A percentile compares a stretch with the other conserved stretches of the same genome.
Conservation (phyloP, 2,329 filamentous ascomycete species). For the Calycina herbarum region DNA sequence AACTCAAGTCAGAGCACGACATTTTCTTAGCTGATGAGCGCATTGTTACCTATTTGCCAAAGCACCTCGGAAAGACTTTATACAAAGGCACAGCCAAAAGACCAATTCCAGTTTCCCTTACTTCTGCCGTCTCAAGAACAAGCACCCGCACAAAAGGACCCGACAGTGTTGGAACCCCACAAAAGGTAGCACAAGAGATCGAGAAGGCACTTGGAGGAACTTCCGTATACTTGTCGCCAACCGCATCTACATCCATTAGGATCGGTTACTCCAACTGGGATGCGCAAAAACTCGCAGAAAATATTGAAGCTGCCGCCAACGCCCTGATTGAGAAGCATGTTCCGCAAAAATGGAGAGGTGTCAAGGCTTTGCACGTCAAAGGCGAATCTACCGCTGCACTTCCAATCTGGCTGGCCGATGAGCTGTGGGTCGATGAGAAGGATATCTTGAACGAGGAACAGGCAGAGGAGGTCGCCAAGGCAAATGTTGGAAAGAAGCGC, state of each 20-base stretch:
- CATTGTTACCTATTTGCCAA: conserved; percentile 72
- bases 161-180: conserved; percentile 40
- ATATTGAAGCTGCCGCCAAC: conserved; percentile 70
- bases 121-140: conserved; percentile 59
- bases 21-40: conserved; percentile 92
- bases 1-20: conserved; percentile 83
- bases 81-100: conserved; percentile 82
- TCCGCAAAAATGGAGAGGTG: conserved; percentile 82
- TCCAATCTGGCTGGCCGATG: conserved; percentile 91
- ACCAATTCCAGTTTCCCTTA: conserved; percentile 78
- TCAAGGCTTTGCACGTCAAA: conserved; percentile 86
- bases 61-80: conserved; percentile 85
- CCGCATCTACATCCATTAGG: conserved; percentile 76
- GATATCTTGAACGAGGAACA: conserved; percentile 63
- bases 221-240: conserved; percentile 75
- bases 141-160: conserved; percentile 57
- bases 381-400: conserved; percentile 77
- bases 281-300: conserved; percentile 74
- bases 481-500: conserved; percentile 61
- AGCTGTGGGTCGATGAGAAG: conserved; percentile 82
- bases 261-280: conserved; percentile 76
- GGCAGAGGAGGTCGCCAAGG: conserved; percentile 38
- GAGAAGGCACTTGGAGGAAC: conserved; percentile 74
- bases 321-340: conserved; percentile 77
- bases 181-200: conserved; percentile 76